These are phyloP conservation scores for Aspergillus sp. DNA, from an alignment of 2,329 filamentous ascomycete species.

Conservation along the genomic window DNA sequence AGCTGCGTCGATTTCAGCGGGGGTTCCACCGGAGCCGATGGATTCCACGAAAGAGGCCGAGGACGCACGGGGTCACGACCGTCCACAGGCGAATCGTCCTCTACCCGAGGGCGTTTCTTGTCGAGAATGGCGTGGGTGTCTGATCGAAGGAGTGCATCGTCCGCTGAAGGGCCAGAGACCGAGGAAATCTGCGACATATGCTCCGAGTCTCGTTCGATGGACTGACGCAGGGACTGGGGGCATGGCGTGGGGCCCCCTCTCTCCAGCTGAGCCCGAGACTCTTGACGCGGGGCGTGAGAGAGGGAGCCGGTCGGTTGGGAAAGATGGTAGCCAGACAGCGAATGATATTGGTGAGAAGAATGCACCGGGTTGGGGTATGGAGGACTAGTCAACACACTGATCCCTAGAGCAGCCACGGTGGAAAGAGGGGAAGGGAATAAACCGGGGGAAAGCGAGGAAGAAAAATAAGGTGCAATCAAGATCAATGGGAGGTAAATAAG, in stretches of 20 bases:
- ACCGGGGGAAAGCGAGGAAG: neutral
- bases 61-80: slow-evolving; percentile 27
- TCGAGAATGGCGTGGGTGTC: slow-evolving; percentile 23
- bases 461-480: neutral
- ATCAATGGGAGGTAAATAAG: neutral
- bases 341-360: slow-evolving; percentile 33
- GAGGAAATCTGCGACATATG: slow-evolving; percentile 41
- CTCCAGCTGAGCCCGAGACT: slow-evolving; percentile 34
- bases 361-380: slow-evolving; percentile 33
- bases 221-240: slow-evolving; percentile 28
- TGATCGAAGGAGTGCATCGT: slow-evolving; percentile 24
- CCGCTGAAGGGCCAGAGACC: slow-evolving; percentile 29
- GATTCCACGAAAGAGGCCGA: slow-evolving; percentile 37
- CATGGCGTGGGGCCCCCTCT: slow-evolving; percentile 42
- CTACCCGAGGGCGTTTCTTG: slow-evolving; percentile 21
- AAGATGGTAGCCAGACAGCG: slow-evolving; percentile 27
- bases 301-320: slow-evolving; percentile 30
- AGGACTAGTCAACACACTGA: slow-evolving; percentile 33
- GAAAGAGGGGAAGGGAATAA: slow-evolving; percentile 14
- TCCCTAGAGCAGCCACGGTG: slow-evolving; percentile 44
- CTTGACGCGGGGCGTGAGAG: slow-evolving; percentile 37
- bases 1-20: slow-evolving; percentile 30
- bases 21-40: slow-evolving; percentile 36
- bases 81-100: slow-evolving; percentile 18
- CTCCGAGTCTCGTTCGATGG: slow-evolving; percentile 31